Percentiles rank a stretch among this genome's conserved stretches.
These are phyloP conservation scores for Leucosporidium creatinivorum DNA, from an alignment of 768 basidiomycete species.

Conservation along the genomic window DNA sequence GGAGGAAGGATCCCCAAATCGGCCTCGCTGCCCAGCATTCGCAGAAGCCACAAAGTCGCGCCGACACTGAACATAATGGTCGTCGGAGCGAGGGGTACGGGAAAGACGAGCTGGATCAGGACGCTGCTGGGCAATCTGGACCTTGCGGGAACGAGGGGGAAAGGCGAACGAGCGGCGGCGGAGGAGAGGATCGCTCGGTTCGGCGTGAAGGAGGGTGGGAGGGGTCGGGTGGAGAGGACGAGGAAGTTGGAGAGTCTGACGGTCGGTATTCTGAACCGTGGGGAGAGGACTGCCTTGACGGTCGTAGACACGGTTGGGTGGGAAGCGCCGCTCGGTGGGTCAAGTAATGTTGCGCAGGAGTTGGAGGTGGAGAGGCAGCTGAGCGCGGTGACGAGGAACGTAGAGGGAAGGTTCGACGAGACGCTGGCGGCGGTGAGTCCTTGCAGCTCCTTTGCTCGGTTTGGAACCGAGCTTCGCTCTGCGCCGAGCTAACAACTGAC, in stretches of 20 bases:
- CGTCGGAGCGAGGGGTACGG: background rate
- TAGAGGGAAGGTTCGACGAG: constrained; percentile 5
- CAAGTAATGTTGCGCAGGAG: background rate
- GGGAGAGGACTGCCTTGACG: background rate
- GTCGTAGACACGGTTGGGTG: constrained; percentile 7
- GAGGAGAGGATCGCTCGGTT: background rate
- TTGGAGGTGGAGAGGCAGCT: constrained; percentile 4
- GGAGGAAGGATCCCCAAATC: background rate
- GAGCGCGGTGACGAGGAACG: background rate
- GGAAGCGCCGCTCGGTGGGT: background rate
- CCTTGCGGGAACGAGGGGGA: background rate
- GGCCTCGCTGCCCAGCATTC: background rate
- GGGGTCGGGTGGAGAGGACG: background rate
- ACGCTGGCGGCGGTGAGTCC: background rate
- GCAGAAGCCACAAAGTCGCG: background rate
- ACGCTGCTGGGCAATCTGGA: background rate
- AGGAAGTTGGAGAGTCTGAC: background rate
- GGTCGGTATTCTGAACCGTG: background rate
- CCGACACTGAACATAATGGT: constrained; percentile 2
- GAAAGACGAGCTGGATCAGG: constrained; percentile 11
- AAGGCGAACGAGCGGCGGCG: background rate
- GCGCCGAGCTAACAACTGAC: background rate
- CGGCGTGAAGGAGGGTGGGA: background rate
- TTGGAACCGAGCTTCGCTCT: background rate
- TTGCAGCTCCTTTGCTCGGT: background rate